Evolutionary conservation across 257 asterid genomes (phyloP), one percentile per base, ranked within the genome.

Genomic region (Verbena officinalis): DNA sequence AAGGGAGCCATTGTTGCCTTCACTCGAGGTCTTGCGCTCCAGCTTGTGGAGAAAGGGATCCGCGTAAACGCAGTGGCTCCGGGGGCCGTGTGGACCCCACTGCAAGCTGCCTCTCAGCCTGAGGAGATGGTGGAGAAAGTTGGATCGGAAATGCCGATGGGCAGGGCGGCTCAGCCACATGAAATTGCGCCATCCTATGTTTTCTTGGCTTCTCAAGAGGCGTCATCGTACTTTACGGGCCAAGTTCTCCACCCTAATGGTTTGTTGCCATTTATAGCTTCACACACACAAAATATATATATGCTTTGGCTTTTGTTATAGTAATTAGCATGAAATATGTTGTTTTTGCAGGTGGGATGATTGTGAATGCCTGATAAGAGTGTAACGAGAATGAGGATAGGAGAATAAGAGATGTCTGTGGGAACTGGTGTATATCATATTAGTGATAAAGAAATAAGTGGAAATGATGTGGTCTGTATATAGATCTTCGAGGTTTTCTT

Each of bases 1-100:
- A 72, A 67, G 30, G 77, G 72, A 40, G 78, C 81, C 16, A 77
- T 73, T 3, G 79, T 73, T 31, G 30, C 79, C 56, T 77, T 64
- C 65, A 73, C 78, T 7, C 62, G 82, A 9, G 69, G 70, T 3
- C 71, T 66, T 10, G 67, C 73, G 1, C 77, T 70, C 4, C 68
- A 71, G 39, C 66, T 71, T 15, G 68, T 34, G 22, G 56, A 27
- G 3, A 74, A 62, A 52, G 71, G 68, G 1, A 48, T 62, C 16
- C 46, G 53, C 1, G 71, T 74, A 16, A 74, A 67, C n/a, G 78
- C 46, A 4, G 75, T 62, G 51, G 75, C 75, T 0, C 27, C 71
- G 9, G 79, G 79, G 43, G 73, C 66, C 2, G 59, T 52, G 31
- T 60, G 73, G 61, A 73, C 73, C 33, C 78, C 70, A 0, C 14